Conservation (phyloP, 2,329 filamentous ascomycete genomes). For the Ophiostoma angusticollis region DNA sequence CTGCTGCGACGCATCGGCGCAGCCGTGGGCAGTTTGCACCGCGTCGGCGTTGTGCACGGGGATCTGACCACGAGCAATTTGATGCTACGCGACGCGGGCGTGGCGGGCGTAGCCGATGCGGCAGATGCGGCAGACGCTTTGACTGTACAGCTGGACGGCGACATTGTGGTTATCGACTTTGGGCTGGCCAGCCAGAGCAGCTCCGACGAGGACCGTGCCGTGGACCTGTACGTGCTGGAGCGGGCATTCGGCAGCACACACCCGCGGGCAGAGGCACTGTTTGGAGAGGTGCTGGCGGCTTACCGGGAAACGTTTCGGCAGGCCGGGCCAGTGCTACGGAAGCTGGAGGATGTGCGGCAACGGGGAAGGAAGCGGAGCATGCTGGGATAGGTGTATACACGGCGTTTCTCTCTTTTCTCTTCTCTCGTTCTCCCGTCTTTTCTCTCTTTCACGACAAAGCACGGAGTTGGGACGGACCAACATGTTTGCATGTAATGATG, state of each 20-base stretch:
- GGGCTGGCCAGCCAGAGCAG: conserved; percentile 71
- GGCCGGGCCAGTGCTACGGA: conserved; percentile 60
- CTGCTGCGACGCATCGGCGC: conserved; percentile 60
- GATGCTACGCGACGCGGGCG: conserved; percentile 47
- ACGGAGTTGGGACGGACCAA: too few species aligned
- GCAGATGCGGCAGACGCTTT: conserved; percentile 8
- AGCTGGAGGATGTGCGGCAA: conserved; percentile 83
- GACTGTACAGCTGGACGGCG: conserved; percentile 45
- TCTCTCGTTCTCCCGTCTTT: too few species aligned
- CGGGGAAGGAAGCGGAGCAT: conserved; percentile 94
- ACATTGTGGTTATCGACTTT: conserved; percentile 88
- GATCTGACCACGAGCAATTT: conserved; percentile 96
- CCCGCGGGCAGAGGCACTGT: conserved; percentile 68
- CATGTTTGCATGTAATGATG: too few species aligned
- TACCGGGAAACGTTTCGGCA: conserved; percentile 69
- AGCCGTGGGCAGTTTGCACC: conserved; percentile 66
- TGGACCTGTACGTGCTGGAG: conserved; percentile 92
- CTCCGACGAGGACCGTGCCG: conserved; percentile 84
- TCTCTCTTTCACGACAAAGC: too few species aligned
- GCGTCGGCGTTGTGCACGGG: conserved; percentile 78
- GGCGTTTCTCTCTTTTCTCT: not conserved
- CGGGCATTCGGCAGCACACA: conserved; percentile 91
- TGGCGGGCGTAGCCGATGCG: conserved; percentile 4
- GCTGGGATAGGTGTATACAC: conserved; percentile 51
- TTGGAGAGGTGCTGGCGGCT: conserved; percentile 56